phyloP scores from a whole-genome alignment of 768 basidiomycete species.

The Russula abietina region DNA sequence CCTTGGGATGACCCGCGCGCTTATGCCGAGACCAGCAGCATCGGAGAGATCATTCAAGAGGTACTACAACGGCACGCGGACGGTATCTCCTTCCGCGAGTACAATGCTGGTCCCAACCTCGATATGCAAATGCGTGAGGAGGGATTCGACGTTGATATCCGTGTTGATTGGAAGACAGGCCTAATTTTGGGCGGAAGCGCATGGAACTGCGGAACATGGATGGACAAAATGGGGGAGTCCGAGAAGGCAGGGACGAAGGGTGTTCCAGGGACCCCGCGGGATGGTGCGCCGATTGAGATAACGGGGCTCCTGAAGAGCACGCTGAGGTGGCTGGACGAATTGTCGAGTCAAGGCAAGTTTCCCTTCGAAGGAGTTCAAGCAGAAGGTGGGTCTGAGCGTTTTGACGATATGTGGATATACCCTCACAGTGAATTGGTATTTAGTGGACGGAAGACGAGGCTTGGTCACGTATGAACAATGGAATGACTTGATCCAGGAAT shows the following conservation, averaged over 20 bases:
- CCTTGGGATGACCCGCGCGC: conserved; percentile 82
- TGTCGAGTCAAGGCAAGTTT: conserved; percentile 63
- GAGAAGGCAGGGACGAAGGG: conserved; percentile 90
- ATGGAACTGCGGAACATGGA: conserved; percentile 91
- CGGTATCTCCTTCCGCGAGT: conserved; percentile 91
- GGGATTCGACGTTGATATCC: conserved; percentile 89
- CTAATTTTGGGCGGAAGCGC: conserved; percentile 82
- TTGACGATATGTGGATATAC: background rate
- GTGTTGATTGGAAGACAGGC: conserved; percentile 95
- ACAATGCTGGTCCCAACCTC: conserved; percentile 95
- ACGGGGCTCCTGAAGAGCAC: conserved; percentile 91
- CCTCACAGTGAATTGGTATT: conserved; percentile 11
- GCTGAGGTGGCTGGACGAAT: conserved; percentile 74
- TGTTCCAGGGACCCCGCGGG: conserved; percentile 90
- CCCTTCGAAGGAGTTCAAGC: conserved; percentile 87
- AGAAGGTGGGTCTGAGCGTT: conserved; percentile 46
- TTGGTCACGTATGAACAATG: conserved; percentile 87
- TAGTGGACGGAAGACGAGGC: conserved; percentile 64
- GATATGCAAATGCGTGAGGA: conserved; percentile 93
- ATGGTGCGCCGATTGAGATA: conserved; percentile 95
- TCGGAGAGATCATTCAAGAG: conserved; percentile 97
- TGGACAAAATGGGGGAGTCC: conserved; percentile 99
- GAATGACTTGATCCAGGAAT: conserved; percentile 73
- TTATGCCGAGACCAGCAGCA: conserved; percentile 70
- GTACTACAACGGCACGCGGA: conserved; percentile 89